These are phyloP conservation scores for Phytophthora multivora DNA, from an alignment of 352 stramenopile genomes.

Conservation along the genomic window DNA sequence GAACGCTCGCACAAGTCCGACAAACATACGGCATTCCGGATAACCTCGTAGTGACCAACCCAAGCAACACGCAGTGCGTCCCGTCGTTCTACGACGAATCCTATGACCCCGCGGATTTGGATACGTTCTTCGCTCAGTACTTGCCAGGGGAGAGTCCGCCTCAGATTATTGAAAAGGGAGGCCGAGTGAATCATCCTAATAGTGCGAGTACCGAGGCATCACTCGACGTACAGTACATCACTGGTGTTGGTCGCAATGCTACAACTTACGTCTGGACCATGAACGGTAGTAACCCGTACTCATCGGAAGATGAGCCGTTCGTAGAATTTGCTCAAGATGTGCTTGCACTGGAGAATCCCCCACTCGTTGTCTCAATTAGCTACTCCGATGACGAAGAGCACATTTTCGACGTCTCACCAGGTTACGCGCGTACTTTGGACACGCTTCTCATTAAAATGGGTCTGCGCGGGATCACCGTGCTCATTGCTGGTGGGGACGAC, in stretches of 20 bases:
- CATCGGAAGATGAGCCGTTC: constrained; percentile 82
- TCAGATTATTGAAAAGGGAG: constrained; percentile 58
- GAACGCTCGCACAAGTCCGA: constrained; percentile 55
- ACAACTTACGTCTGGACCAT: constrained; percentile 85
- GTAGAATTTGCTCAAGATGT: constrained; percentile 80
- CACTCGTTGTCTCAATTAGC: constrained; percentile 88
- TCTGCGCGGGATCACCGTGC: constrained; percentile 82
- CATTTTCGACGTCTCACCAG: constrained; percentile 74
- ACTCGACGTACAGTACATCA: constrained; percentile 92
- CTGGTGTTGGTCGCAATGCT: constrained; percentile 74
- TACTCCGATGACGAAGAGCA: constrained; percentile 93
- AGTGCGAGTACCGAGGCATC: constrained; percentile 74
- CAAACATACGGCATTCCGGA: constrained; percentile 68
- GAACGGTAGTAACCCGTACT: constrained; percentile 88
- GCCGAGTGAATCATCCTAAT: constrained; percentile 46
- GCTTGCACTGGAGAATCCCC: constrained; percentile 66
- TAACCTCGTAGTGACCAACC: constrained; percentile 71
- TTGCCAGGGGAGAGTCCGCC: constrained; percentile 53
- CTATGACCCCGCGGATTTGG: constrained; percentile 60
- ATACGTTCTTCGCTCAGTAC: constrained; percentile 59
- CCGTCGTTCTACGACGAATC: constrained; percentile 83
- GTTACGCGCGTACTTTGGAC: constrained; percentile 85
- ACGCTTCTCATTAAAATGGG: constrained; percentile 90
- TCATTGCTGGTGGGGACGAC: constrained; percentile 89
- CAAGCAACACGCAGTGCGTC: constrained; percentile 60